phyloP scores from a whole-genome alignment of 2,329 filamentous ascomycete genomes.

The Macroventuria anomochaeta region DNA sequence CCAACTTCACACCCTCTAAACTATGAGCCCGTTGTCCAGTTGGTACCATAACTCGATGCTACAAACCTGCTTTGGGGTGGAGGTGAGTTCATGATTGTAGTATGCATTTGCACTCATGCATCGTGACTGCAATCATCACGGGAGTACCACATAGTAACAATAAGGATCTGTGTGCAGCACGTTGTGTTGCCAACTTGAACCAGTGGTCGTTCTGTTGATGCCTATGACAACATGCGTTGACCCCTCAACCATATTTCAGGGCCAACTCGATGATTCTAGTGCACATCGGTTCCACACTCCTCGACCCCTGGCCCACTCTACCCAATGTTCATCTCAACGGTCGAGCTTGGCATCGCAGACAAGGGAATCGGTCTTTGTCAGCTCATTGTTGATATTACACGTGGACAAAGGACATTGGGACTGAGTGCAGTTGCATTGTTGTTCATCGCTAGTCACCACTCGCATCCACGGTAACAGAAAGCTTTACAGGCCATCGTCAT shows the following conservation, averaged over 20 bases:
- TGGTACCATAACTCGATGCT: no score
- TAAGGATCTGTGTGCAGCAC: background rate
- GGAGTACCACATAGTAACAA: background rate
- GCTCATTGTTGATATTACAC: background rate
- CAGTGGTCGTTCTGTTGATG: background rate
- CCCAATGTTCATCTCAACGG: background rate
- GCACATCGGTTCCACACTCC: background rate
- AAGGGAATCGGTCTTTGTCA: background rate
- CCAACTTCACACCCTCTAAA: no score
- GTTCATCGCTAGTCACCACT: background rate
- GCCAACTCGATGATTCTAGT: background rate
- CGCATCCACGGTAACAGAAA: background rate
- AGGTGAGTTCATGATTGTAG: background rate
- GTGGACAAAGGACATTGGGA: background rate
- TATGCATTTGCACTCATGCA: background rate
- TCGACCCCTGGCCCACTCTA: background rate
- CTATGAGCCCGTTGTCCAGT: no score
- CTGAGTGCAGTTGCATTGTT: background rate
- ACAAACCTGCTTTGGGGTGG: no score
- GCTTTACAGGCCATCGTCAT: background rate
- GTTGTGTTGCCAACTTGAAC: no score
- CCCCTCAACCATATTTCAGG: slow-evolving; percentile 9
- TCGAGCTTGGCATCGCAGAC: background rate
- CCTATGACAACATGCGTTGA: background rate
- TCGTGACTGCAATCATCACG: background rate